Base-by-base conservation (phyloP, 805 yeast species). In the Zygotorulaspora florentina region DNA sequence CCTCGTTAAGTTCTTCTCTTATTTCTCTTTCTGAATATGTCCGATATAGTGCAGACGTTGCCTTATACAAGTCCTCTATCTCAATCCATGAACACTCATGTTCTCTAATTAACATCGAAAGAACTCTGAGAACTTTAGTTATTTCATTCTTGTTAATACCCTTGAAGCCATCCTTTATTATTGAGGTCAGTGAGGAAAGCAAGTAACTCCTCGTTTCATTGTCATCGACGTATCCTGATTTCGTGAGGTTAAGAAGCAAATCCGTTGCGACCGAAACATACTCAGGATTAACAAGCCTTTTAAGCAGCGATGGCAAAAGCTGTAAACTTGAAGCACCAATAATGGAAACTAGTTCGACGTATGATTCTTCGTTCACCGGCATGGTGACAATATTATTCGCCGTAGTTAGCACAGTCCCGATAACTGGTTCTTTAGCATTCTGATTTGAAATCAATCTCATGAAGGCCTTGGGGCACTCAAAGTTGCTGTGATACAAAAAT, bases 391-490 rank as follows among this genome's bases (percentile, higher is more conserved):
- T 67, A 39, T 72, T 64, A 29, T 70, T 64, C 29, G 79, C 67
- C 54, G 84, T 84, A 28, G 75, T 77, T 38, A 85, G 62, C 8
- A 82, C 76, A n/a, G 69, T 63, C 2, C 67, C 56, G 8, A 83
- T 56, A 2, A 88, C 96, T 0, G 80, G 48, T 33, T 81, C 87
- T 58, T 89, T 90, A 2, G 85, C 82, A 45, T 76, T 72, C 1
- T 66, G 61, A 54, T 78, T 76, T 1, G 71, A 66, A 39, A 89
- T 57, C 8, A 85, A 67, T 2, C 73, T 66, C 54, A 85, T 68
- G 29, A 88, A 61, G 2, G 89, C 80, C 11, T 55, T 61, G 0
- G 77, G 72, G 7, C 88, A 77, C 1, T 76, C 70, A 41, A 66
- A 71, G 38, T 83, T 75, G 51, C 85, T 85, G 44, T 72, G 65